Conservation (phyloP, 305 asterid genomes). For the Lippia alba region DNA sequence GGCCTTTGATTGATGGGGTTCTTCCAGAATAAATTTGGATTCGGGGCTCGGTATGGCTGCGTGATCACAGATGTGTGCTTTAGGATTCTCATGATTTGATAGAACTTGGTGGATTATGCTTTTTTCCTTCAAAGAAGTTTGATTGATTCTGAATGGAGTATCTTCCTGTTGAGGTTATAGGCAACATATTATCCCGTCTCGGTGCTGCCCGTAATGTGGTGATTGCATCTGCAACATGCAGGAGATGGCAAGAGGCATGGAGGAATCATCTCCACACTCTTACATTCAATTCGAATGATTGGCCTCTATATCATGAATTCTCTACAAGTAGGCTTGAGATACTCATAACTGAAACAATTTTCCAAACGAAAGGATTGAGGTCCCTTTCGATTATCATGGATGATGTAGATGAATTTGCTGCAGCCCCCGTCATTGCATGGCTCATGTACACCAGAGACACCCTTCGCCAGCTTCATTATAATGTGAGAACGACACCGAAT, state of each 20-base stretch:
- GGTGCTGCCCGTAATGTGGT: slow-evolving; percentile 76
- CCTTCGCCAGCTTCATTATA: slow-evolving; percentile 70
- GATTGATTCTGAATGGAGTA: slow-evolving; percentile 54
- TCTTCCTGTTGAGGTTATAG: slow-evolving; percentile 84
- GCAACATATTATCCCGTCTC: slow-evolving; percentile 69
- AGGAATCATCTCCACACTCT: slow-evolving; percentile 69
- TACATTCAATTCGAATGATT: slow-evolving; percentile 63
- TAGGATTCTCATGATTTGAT: slow-evolving; percentile 17
- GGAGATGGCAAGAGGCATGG: slow-evolving; percentile 80
- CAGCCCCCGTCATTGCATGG: slow-evolving; percentile 83
- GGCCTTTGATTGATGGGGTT: slow-evolving; percentile 28
- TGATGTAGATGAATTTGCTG: slow-evolving; percentile 73
- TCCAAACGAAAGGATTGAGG: slow-evolving; percentile 65
- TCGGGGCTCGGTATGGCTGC: slow-evolving; percentile 11
- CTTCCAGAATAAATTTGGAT: slow-evolving; percentile 14
- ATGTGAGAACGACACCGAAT: slow-evolving; percentile 73
- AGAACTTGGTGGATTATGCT: slow-evolving; percentile 24
- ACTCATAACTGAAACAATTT: slow-evolving; percentile 69
- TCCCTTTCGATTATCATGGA: slow-evolving; percentile 65
- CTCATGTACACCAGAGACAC: slow-evolving; percentile 79
- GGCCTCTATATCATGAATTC: slow-evolving; percentile 71
- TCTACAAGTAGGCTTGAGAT: slow-evolving; percentile 63
- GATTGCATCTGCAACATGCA: slow-evolving; percentile 69
- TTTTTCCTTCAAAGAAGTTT: slow-evolving; percentile 9
- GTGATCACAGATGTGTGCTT: slow-evolving; percentile 23